A percentile compares a stretch with the other conserved stretches of the same genome.
These are phyloP conservation scores for Solanum lycopersicoides DNA, from an alignment of 257 asterid genomes.

Conservation along the genomic window DNA sequence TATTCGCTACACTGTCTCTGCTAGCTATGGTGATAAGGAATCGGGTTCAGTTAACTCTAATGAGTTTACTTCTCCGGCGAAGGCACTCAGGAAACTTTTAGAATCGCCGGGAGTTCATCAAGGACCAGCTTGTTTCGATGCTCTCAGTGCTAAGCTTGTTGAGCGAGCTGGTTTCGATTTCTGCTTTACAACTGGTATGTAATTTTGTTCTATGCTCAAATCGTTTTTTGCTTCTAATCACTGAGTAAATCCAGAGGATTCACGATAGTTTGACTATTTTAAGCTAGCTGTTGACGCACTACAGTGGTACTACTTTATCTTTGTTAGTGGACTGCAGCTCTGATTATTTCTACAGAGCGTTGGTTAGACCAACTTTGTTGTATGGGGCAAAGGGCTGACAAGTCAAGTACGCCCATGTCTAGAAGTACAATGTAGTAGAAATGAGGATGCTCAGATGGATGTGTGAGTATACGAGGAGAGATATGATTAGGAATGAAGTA, in stretches of 20 bases:
- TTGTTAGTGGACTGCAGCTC: not conserved
- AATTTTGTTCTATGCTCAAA: not conserved
- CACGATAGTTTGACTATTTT: not conserved
- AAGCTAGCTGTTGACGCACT: not conserved
- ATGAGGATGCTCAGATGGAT: not conserved
- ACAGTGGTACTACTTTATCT: not conserved
- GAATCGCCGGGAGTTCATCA: constrained; percentile 63
- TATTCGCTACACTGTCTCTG: not conserved
- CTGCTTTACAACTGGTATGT: constrained; percentile 79
- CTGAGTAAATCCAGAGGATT: not conserved
- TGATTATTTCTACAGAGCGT: not conserved
- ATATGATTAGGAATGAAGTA: not conserved
- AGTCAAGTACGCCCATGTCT: not conserved
- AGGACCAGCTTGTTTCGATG: constrained; percentile 95
- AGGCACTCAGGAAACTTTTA: constrained; percentile 50
- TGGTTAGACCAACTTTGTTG: not conserved
- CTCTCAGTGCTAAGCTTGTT: constrained; percentile 87
- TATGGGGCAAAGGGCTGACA: not conserved
- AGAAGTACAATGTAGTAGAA: not conserved
- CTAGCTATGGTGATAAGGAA: constrained; percentile 1
- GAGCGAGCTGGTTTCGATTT: constrained; percentile 78
- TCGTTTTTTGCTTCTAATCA: not conserved
- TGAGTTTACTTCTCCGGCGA: constrained; percentile 24
- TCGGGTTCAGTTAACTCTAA: constrained; percentile 8
- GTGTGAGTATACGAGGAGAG: not conserved